Evolutionary conservation across 306 rosid species (phyloP), one percentile per base, ranked within the genome.

Genomic region (Trifolium pratense): DNA sequence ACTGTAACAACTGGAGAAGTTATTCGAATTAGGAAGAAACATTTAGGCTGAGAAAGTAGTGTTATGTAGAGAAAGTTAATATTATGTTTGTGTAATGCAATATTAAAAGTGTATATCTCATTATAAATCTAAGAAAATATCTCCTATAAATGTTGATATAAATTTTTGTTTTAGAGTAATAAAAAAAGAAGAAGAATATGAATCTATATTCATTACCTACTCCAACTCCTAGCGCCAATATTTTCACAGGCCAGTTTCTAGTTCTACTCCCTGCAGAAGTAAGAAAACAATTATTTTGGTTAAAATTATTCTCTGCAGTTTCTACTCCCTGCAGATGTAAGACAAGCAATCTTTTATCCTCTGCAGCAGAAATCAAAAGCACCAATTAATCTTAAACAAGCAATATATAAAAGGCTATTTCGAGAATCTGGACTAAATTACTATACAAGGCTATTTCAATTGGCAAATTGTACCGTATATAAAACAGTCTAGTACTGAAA

Each of bases 301-400:
- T 18, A 18, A 53, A 52, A 52, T 52, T 16, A 45, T 25, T 25
- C 29, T 25, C 29, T 25, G 29, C 5, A 17, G 3, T 4, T 4
- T 51, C 26, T 51, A 51, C 25, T 17, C 12, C 58, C 58, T 51
- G 58, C 58, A 51, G 26, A 51, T 7, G 58, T 18, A 17, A 51
- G 58, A 51, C 2, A 49, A 49, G 17, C 71, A 36, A 17, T 16
- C 31, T n/a, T 66, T 3, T 48, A 32, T 25, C 5, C 46, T 58
- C 83, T 73, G 79, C 70, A 20, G 4, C 15, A 20, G 5, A 66
- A 73, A 57, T 31, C 6, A 43, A 31, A 31, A 37, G 52, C 7
- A 23, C 17, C n/a, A 45, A 20, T 71, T 34, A 53, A 5, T 42
- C 42, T 7, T 21, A 40, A 72, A 2, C 26, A 64, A 45, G 25